Conservation (phyloP, 2,329 filamentous ascomycete species). For the Cercospora zeina region DNA sequence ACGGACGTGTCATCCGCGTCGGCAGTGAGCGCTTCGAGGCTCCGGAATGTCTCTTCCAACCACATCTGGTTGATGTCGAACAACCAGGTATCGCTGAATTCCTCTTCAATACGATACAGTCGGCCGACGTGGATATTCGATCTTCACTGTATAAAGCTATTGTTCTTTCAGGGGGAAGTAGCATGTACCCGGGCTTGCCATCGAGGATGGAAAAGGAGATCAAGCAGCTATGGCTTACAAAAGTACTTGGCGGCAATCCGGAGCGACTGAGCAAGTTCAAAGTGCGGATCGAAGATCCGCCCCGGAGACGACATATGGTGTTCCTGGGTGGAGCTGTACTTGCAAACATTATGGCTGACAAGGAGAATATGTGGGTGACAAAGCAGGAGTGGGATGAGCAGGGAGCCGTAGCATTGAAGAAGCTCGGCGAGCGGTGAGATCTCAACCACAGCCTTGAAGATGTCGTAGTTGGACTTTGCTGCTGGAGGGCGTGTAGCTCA, state of each 20-base stretch:
- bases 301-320: constrained; percentile 97
- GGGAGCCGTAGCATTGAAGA: constrained; percentile 79
- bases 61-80: constrained; percentile 94
- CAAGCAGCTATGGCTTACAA: constrained; percentile 97
- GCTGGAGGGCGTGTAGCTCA: background rate
- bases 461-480: background rate
- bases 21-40: constrained; percentile 98
- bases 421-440: constrained; percentile 77
- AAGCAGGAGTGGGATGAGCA: constrained; percentile 98
- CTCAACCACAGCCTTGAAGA: background rate
- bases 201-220: constrained; percentile 96
- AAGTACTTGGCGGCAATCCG: constrained; percentile 84
- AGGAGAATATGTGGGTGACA: constrained; percentile 98
- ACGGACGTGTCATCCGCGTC: constrained; percentile 92
- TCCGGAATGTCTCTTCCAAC: constrained; percentile 97
- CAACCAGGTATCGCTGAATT: constrained; percentile 96
- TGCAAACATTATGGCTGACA: constrained; percentile 98
- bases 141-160: constrained; percentile 95
- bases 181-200: constrained; percentile 97
- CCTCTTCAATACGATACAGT: constrained; percentile 97
- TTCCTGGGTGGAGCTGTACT: constrained; percentile 95
- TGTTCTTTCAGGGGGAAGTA: constrained; percentile 91
- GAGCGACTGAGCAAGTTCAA: constrained; percentile 97
- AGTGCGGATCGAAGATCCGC: constrained; percentile 97
- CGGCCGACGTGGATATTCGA: constrained; percentile 91